These are phyloP conservation scores for Ogataea zsoltii DNA, from an alignment of 805 yeast genomes.

Conservation along the genomic window DNA sequence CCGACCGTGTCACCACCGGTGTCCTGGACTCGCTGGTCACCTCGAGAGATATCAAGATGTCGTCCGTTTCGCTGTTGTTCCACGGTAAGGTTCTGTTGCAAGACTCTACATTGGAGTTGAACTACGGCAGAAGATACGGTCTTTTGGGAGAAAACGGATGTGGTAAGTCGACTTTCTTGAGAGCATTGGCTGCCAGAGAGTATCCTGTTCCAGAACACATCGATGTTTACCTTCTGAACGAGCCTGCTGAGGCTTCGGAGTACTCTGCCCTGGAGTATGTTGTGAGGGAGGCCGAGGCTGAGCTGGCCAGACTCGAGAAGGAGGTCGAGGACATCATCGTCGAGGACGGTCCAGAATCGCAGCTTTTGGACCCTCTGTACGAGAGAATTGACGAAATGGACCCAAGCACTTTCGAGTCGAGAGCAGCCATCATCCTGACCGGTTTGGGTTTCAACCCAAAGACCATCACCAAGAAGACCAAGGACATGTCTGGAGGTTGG, in stretches of 20 bases:
- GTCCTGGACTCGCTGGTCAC: conserved; percentile 86
- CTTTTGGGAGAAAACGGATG: conserved; percentile 98
- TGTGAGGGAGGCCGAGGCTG: conserved; percentile 93
- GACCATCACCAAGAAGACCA: conserved; percentile 91
- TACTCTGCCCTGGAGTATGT: conserved; percentile 93
- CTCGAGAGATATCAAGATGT: conserved; percentile 90
- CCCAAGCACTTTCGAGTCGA: conserved; percentile 90
- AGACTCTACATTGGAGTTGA: conserved; percentile 88
- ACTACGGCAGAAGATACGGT: conserved; percentile 97
- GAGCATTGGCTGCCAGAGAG: conserved; percentile 93
- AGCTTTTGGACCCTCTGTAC: conserved; percentile 79
- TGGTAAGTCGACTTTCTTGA: conserved; percentile 95
- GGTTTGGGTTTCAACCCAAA: conserved; percentile 94
- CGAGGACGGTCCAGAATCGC: conserved; percentile 92
- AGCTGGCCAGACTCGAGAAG: conserved; percentile 87
- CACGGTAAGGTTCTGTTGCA: conserved; percentile 96
- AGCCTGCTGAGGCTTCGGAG: conserved; percentile 96
- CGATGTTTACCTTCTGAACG: conserved; percentile 91
- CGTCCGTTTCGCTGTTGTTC: conserved; percentile 88
- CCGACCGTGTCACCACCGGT: conserved; percentile 98
- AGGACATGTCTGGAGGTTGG: conserved; percentile 99
- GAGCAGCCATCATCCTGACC: conserved; percentile 92
- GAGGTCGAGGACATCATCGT: conserved; percentile 86
- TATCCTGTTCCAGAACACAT: conserved; percentile 91
- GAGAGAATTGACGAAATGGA: conserved; percentile 97